Percentiles rank a stretch among this genome's conserved stretches.
These are phyloP conservation scores for Trametes punicea DNA, from an alignment of 768 basidiomycete genomes.

Conservation along the genomic window DNA sequence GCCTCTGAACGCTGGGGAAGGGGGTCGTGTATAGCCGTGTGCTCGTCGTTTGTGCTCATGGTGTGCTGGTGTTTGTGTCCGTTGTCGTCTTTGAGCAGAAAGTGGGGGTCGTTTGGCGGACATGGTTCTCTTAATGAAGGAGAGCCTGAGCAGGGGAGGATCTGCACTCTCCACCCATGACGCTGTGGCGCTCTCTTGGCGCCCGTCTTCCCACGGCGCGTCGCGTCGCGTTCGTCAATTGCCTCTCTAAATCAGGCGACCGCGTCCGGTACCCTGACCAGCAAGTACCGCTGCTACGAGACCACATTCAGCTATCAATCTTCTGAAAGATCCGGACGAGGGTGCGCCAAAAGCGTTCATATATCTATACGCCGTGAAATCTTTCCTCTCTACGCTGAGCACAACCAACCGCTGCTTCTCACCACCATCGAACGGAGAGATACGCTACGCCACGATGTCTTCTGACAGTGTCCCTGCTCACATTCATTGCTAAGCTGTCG, in stretches of 20 bases:
- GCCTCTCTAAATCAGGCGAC: not conserved
- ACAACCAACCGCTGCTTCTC: no score
- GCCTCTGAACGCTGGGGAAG: not conserved
- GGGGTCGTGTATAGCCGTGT: not conserved
- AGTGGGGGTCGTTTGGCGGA: not conserved
- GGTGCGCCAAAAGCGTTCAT: no score
- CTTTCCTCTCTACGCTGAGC: no score
- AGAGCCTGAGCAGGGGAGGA: not conserved
- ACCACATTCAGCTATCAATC: no score
- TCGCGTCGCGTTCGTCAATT: not conserved
- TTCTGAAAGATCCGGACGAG: no score
- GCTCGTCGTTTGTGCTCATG: not conserved
- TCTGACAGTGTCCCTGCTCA: no score
- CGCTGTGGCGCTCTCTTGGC: slow-evolving; percentile 1
- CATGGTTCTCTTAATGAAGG: not conserved
- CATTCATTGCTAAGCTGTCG: no score
- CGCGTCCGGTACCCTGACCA: not conserved
- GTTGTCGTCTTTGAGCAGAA: not conserved
- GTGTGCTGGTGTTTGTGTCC: not conserved
- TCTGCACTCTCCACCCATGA: slow-evolving; percentile 3
- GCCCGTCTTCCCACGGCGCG: not conserved
- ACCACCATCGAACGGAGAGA: no score
- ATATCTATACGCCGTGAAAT: no score
- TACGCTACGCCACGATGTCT: no score
- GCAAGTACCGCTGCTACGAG: no score